Evolutionary conservation across 441 rosid species (phyloP).

Genomic region (Jatropha multifida): DNA sequence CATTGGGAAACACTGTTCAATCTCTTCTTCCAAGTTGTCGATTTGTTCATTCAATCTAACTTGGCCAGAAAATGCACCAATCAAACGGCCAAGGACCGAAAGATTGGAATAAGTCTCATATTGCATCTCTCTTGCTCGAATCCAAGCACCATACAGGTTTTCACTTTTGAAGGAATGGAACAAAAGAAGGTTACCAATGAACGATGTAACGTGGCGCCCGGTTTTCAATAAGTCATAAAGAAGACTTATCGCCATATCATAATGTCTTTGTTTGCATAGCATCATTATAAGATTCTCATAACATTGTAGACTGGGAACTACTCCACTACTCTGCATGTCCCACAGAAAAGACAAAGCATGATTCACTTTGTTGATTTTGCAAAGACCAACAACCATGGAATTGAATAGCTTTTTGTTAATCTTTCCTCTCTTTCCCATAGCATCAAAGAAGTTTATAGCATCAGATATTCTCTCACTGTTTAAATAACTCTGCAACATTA

Average conservation of each 20-base stretch:
- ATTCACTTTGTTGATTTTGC: slow-evolving; percentile 42
- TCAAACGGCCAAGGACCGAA: slow-evolving; percentile 56
- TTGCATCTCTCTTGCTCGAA: slow-evolving; percentile 35
- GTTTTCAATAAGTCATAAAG: slow-evolving; percentile 50
- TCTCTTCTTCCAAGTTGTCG: slow-evolving; percentile 45
- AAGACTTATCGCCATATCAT: slow-evolving; percentile 48
- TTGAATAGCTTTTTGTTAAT: slow-evolving; percentile 41
- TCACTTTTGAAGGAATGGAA: slow-evolving; percentile 45
- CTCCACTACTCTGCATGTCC: slow-evolving; percentile 45
- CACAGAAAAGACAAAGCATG: slow-evolving; percentile 45
- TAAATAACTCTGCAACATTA: slow-evolving; percentile 64
- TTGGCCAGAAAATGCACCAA: slow-evolving; percentile 59
- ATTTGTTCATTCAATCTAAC: slow-evolving; percentile 31
- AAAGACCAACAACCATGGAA: slow-evolving; percentile 55
- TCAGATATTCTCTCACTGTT: slow-evolving; percentile 54
- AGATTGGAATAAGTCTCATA: slow-evolving; percentile 39
- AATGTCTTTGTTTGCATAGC: slow-evolving; percentile 38
- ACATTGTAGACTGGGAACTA: slow-evolving; percentile 50
- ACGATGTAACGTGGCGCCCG: slow-evolving; percentile 53
- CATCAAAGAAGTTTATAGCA: slow-evolving; percentile 54
- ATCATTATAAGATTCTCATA: slow-evolving; percentile 53
- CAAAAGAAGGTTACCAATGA: slow-evolving; percentile 69
- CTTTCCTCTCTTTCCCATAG: slow-evolving; percentile 33
- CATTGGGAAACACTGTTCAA: slow-evolving; percentile 61
- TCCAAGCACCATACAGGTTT: slow-evolving; percentile 63